Base-by-base conservation (phyloP, 148 eudicot genomes). In the Polygonum maritimum region DNA sequence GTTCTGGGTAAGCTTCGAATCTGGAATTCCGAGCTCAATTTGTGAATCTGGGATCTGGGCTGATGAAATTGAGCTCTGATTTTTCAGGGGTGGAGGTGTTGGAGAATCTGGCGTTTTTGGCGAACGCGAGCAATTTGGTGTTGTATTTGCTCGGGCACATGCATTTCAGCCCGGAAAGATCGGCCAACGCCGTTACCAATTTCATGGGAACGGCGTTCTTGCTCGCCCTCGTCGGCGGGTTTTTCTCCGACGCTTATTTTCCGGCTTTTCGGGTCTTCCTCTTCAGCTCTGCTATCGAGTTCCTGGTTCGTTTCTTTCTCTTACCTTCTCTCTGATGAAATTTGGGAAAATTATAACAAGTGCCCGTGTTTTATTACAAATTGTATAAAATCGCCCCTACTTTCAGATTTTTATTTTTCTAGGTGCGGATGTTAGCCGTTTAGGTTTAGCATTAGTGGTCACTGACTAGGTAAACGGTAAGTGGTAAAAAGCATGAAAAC, bases 161-260 rank as follows among this genome's bases (percentile, higher is more conserved):
- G 92, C 96, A 91, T 77, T 91, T 87, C 41, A 78, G 86, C 1
- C 92, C 87, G 0, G 74, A 86, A 1, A 78, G 77, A 72, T 82
- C 92, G 2, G 82, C 96, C 2, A 89, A 89, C 71, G 77, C 86
- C 3, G 96, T 91, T 65, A 91, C 96, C 5, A 86, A 89, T 75
- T 91, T 89, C 85, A 91, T 91, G 96, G 96, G 96, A 22, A 91
- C 96, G 0, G 92, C 96, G 44, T 91, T 89, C 80, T 81, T 91
- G 2, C 91, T 91, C 12, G 92, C 92, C 31, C 76, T 91, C 3
- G 80, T 89, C 13, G 96, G 96, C 1, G 96, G 96, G n/a, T 89
- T 91, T 76, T 65, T 91, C 9, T 89, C 96, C 5, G 96, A 91
- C 45, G 96, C 92, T 70, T 84, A 86, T 79, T 86, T 85, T 80